Evolutionary conservation across 768 basidiomycete genomes (phyloP), one percentile per base, ranked within the genome.

Genomic region (Xerocomellus chrysenteron): DNA sequence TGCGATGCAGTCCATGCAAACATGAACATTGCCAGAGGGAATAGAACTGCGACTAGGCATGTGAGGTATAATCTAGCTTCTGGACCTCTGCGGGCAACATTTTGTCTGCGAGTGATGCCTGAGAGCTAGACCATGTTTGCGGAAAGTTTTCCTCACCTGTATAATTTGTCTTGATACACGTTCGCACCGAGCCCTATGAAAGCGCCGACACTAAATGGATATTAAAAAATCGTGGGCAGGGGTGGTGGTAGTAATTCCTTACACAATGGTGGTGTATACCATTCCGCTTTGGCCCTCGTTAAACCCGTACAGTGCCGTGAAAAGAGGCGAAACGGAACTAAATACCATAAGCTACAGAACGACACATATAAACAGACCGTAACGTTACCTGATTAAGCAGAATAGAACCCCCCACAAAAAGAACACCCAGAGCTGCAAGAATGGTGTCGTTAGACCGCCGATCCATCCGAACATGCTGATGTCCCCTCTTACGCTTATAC

Each of bases 381-480:
- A n/a, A n/a, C n/a, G 19, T 40, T 65, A 84, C 83, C 80, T 81
- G 46, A 88, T 77, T 62, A 90, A 71, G 52, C 82, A 84, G 63
- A 82, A 92, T 17, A 85, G 69, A 5, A 90, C 80, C 0, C 89
- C 89, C 87, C 89, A 92, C 1, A 82, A 80, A 51, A 90, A 82
- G 45, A 83, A 83, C 30, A 84, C 74, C 86, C 85, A 86, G 11
- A 87, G 61, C 84, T 88, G 65, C 14, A 32, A 51, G 24, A 47
- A 7, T 50, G 17, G 19, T 35, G 2, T 0, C 6, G 26, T 57
- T 28, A 52, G 24, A 36, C 10, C 17, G 8, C 26, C 19, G 17
- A 5, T 19, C n/a, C 35, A 16, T 41, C 17, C 33, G 36, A 24
- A 44, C 19, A 19, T 3, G 16, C 10, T 16, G 3, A 32, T 10